These are phyloP conservation scores for Nannochloropsis oceanica DNA, from an alignment of 108 stramenopile genomes.

Conservation along the genomic window DNA sequence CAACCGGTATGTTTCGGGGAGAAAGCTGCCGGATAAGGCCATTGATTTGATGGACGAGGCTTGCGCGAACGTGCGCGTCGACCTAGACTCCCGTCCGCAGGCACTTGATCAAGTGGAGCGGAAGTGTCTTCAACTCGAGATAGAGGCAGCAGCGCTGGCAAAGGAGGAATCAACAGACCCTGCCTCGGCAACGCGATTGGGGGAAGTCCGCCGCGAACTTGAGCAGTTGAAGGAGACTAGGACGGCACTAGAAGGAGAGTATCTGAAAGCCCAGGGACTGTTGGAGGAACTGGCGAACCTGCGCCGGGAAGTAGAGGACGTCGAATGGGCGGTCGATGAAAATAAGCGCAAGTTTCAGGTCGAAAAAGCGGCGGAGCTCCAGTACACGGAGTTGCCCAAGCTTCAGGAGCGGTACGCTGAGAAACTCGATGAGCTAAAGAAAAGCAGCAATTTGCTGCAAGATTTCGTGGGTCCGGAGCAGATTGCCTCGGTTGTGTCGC, in stretches of 20 bases:
- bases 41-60: conserved; percentile 88
- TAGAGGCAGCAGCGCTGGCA: conserved; percentile 48
- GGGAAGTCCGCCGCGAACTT: conserved; percentile 54
- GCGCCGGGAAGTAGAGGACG: conserved; percentile 52
- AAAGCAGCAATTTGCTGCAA: conserved; percentile 46
- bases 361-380: conserved; percentile 56
- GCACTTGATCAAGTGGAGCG: conserved; percentile 75
- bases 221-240: conserved; percentile 41
- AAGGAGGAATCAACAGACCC: conserved; percentile 27
- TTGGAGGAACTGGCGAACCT: conserved; percentile 56
- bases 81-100: conserved; percentile 58
- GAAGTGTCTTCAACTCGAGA: conserved; percentile 67
- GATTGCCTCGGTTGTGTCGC: conserved; percentile 69
- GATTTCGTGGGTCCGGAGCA: conserved; percentile 75
- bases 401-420: conserved; percentile 37
- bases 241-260: background rate
- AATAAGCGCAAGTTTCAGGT: conserved; percentile 33
- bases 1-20: conserved; percentile 65
- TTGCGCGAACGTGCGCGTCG: conserved; percentile 58
- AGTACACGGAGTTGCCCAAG: conserved; percentile 75
- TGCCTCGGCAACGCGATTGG: conserved; percentile 22
- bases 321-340: conserved; percentile 59
- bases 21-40: conserved; percentile 54
- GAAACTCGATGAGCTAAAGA: conserved; percentile 43
- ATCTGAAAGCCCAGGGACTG: conserved; percentile 36